Percentiles rank a stretch among this genome's conserved stretches.
Conservation (phyloP, 495 filamentous ascomycete species). For the Oidiodendron maius region DNA sequence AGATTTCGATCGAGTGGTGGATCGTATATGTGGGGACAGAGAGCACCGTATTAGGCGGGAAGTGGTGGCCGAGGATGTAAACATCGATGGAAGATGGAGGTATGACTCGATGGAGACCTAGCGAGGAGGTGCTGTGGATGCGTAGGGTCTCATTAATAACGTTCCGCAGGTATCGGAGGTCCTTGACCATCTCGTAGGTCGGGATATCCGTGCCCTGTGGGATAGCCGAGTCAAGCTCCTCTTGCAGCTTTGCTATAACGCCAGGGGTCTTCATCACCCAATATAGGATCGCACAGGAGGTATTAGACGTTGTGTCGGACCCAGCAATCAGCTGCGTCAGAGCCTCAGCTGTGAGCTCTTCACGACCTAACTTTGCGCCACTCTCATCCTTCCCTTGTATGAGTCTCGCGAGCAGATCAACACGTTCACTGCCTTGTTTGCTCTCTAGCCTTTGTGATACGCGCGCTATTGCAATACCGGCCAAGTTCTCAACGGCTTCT, state of each 20-base stretch:
- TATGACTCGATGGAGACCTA: constrained; percentile 4
- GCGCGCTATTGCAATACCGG: constrained; percentile 69
- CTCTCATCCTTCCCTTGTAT: constrained; percentile 79
- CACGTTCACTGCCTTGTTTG: constrained; percentile 54
- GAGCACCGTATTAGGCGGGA: constrained; percentile 3
- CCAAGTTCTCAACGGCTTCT: constrained; percentile 54
- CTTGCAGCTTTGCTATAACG: constrained; percentile 62
- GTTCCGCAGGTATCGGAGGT: not conserved
- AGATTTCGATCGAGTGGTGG: constrained; percentile 40
- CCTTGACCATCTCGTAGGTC: not conserved
- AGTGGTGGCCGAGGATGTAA: not conserved
- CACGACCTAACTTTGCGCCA: constrained; percentile 60
- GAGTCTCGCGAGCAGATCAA: constrained; percentile 71
- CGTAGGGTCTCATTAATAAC: constrained; percentile 5
- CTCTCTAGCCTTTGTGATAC: constrained; percentile 65
- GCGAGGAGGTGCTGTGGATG: constrained; percentile 1
- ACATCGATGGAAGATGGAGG: not conserved
- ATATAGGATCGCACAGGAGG: constrained; percentile 75
- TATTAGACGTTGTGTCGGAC: constrained; percentile 81
- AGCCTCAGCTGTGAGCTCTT: constrained; percentile 79
- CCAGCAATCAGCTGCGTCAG: constrained; percentile 87
- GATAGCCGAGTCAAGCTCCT: constrained; percentile 53
- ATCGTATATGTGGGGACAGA: constrained; percentile 4
- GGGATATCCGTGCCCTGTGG: constrained; percentile 15
- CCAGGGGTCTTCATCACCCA: constrained; percentile 61